phyloP scores from a whole-genome alignment of 345 rosid species.

The Tarenaya hassleriana region DNA sequence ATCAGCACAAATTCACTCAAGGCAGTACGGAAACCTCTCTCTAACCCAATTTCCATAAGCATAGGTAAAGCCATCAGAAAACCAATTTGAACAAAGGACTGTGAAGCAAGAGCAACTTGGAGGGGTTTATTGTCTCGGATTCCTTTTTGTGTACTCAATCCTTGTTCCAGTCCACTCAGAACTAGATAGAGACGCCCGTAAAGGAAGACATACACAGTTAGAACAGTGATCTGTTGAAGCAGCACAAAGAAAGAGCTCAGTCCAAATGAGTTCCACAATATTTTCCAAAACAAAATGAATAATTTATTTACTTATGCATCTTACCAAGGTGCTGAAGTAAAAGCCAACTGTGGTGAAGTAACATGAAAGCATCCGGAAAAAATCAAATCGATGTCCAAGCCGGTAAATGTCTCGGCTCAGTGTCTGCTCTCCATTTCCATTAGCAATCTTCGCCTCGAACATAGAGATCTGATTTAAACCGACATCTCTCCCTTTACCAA shows the following conservation, averaged over 20 bases:
- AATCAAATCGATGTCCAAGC: conserved; percentile 98
- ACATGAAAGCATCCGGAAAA: conserved; percentile 94
- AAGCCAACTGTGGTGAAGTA: conserved; percentile 98
- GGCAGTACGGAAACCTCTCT: conserved; percentile 93
- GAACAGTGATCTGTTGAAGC: conserved; percentile 78
- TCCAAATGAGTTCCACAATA: background rate
- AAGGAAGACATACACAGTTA: conserved; percentile 92
- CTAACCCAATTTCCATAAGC: conserved; percentile 98
- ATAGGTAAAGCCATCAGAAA: conserved; percentile 93
- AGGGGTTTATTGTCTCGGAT: conserved; percentile 90
- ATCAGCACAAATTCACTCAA: conserved; percentile 88
- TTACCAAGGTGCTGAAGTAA: conserved; percentile 94
- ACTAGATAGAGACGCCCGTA: conserved; percentile 99
- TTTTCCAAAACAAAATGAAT: conserved; percentile 5
- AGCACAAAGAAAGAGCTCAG: conserved; percentile 18
- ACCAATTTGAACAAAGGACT: conserved; percentile 96
- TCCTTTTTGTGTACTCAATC: conserved; percentile 56
- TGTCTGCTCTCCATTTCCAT: conserved; percentile 98
- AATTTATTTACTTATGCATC: background rate
- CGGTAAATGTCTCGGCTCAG: conserved; percentile 91
- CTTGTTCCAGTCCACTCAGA: conserved; percentile 91
- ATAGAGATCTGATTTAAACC: conserved; percentile 99
- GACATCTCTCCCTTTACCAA: conserved; percentile 98
- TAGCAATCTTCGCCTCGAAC: conserved; percentile 98
- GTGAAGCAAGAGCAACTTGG: conserved; percentile 98